phyloP scores from a whole-genome alignment of 805 yeast species.

The Sugiyamaella chiloensis region DNA sequence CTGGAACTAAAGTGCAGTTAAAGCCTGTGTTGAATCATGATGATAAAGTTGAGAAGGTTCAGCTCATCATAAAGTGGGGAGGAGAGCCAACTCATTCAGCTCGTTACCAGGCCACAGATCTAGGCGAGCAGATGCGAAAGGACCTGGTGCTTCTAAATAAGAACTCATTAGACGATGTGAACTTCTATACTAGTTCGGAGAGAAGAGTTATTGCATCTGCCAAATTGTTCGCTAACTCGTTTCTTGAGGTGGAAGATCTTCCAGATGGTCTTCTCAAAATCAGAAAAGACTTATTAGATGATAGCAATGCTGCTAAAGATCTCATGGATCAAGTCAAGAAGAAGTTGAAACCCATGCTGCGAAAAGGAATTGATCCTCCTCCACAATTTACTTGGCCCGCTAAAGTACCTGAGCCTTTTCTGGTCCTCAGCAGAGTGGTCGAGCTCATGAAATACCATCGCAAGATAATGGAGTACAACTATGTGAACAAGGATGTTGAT shows the following conservation, averaged over 20 bases:
- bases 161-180: conserved; percentile 78
- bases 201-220: conserved; percentile 94
- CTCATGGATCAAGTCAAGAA: conserved; percentile 97
- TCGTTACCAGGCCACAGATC: conserved; percentile 85
- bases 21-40: conserved; percentile 73
- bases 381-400: conserved; percentile 99
- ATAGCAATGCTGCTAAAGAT: conserved; percentile 96
- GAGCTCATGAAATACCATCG: conserved; percentile 92
- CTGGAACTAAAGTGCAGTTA: conserved; percentile 94
- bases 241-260: conserved; percentile 57
- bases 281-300: conserved; percentile 88
- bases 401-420: conserved; percentile 95
- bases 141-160: conserved; percentile 83
- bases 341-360: conserved; percentile 85
- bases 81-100: conserved; percentile 99
- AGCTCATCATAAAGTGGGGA: conserved; percentile 96
- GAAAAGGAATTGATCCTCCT: conserved; percentile 97
- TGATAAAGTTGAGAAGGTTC: conserved; percentile 83
- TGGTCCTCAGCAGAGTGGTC: conserved; percentile 89
- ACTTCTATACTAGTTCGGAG: conserved; percentile 87
- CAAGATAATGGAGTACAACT: conserved; percentile 77
- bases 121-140: conserved; percentile 94
- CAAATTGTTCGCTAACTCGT: conserved; percentile 76
- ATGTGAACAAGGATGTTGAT: conserved; percentile 59
- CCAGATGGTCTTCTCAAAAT: conserved; percentile 78